Percentiles rank a stretch among this genome's conserved stretches.
Evolutionary conservation across 1,139 yeast genomes (phyloP).

Genomic region (Yamadazyma atlantica): DNA sequence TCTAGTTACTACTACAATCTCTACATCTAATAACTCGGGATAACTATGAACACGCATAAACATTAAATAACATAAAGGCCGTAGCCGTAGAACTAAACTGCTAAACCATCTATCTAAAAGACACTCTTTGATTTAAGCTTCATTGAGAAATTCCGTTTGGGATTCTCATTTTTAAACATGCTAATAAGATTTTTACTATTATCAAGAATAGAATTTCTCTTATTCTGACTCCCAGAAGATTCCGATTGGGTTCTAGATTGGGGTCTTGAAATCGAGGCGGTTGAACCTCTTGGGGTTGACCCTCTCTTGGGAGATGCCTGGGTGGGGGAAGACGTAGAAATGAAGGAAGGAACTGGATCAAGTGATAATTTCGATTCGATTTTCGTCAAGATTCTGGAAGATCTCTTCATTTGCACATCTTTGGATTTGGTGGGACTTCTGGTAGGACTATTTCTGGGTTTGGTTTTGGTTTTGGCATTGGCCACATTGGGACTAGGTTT

Average conservation of each 20-base stretch:
- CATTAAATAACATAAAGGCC: neutral
- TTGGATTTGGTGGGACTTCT: neutral
- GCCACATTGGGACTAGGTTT: slow-evolving; percentile 1
- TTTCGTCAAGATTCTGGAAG: slow-evolving; percentile 9
- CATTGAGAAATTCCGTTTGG: slow-evolving; percentile 17
- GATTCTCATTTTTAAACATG: slow-evolving; percentile 17
- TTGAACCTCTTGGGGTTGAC: too few species aligned
- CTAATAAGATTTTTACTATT: slow-evolving; percentile 18
- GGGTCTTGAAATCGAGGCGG: neutral
- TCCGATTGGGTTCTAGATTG: neutral
- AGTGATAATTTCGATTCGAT: slow-evolving; percentile 9
- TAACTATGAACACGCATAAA: neutral
- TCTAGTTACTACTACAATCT: neutral
- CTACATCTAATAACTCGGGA: neutral
- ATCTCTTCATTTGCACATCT: slow-evolving; percentile 5
- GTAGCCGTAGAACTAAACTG: neutral
- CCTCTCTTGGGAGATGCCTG: neutral
- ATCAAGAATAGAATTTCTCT: slow-evolving; percentile 6
- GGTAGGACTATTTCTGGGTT: neutral
- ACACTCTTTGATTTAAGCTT: slow-evolving; percentile 20
- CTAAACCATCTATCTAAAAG: slow-evolving; percentile 11
- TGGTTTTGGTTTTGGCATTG: neutral
- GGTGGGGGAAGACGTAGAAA: neutral
- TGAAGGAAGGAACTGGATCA: slow-evolving; percentile 1
- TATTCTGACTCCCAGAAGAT: neutral